These are phyloP conservation scores for Citeromyces matritensis DNA, from an alignment of 805 yeast species.

Conservation along the genomic window DNA sequence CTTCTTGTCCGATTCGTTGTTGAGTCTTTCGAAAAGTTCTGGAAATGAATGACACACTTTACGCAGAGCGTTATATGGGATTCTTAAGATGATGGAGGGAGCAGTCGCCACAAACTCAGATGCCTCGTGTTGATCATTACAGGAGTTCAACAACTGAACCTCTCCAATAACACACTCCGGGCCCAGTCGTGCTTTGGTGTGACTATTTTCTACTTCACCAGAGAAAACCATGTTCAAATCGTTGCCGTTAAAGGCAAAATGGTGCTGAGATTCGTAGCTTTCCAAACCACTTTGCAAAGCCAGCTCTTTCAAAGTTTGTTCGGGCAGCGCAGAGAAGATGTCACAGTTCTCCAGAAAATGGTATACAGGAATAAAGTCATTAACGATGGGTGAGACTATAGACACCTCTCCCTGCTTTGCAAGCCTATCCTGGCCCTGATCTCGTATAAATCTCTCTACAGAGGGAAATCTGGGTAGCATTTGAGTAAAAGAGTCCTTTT, in stretches of 20 bases:
- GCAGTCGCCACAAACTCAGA: too few relatives aligned
- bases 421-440: constrained; percentile 67
- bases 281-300: constrained; percentile 50
- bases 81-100: too few relatives aligned
- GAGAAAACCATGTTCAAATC: constrained; percentile 52
- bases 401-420: constrained; percentile 47
- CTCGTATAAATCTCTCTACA: constrained; percentile 54
- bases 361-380: constrained; percentile 28
- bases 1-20: too few relatives aligned
- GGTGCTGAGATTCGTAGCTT: constrained; percentile 38
- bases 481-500: constrained; percentile 42
- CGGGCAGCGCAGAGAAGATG: constrained; percentile 41
- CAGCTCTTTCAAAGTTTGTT: constrained; percentile 43
- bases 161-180: constrained; percentile 65
- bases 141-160: too few relatives aligned
- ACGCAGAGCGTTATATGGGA: too few relatives aligned
- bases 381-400: constrained; percentile 21
- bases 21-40: too few relatives aligned
- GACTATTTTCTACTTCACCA: constrained; percentile 53
- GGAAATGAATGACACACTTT: too few relatives aligned
- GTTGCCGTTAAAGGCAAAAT: constrained; percentile 44
- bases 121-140: too few relatives aligned
- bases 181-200: constrained; percentile 39
- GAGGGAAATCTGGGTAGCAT: constrained; percentile 50
- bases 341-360: constrained; percentile 44